These are phyloP conservation scores for Skeletonema marinoi DNA, from an alignment of 108 stramenopile species.

Conservation along the genomic window DNA sequence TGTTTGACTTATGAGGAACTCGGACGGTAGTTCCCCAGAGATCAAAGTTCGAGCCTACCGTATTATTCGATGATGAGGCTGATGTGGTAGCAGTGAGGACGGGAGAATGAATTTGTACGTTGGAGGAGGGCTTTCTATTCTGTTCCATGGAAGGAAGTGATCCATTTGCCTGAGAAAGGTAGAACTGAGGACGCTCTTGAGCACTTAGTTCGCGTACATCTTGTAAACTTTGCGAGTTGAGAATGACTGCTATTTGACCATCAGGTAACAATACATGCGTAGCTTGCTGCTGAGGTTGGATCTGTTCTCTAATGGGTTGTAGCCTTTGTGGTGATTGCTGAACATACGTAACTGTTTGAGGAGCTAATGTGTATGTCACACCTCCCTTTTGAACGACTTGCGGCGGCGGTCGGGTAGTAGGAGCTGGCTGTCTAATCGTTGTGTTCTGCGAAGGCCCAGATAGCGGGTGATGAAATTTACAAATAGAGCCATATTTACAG, in stretches of 20 bases:
- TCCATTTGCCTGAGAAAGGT: slow-evolving; percentile 28
- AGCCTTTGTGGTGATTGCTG: slow-evolving; percentile 20
- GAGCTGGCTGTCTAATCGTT: slow-evolving; percentile 9
- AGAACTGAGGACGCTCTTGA: slow-evolving; percentile 43
- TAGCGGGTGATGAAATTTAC: slow-evolving; percentile 91
- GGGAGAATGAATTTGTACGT: slow-evolving; percentile 17
- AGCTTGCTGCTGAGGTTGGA: slow-evolving; percentile 30
- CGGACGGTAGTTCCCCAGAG: slow-evolving; percentile 23
- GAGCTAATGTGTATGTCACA: neutral
- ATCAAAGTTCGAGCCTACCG: slow-evolving; percentile 35
- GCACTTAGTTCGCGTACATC: slow-evolving; percentile 35
- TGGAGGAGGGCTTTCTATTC: slow-evolving; percentile 12
- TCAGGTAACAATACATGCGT: slow-evolving; percentile 43
- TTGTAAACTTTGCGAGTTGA: slow-evolving; percentile 42
- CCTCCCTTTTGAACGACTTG: slow-evolving; percentile 1
- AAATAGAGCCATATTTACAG: slow-evolving; percentile 91
- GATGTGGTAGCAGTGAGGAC: slow-evolving; percentile 35
- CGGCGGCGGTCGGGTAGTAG: neutral
- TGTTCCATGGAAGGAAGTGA: slow-evolving; percentile 29
- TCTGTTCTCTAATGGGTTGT: slow-evolving; percentile 44
- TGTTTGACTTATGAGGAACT: slow-evolving; percentile 19
- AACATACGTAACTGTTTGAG: slow-evolving; percentile 23
- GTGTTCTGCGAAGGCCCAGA: slow-evolving; percentile 19
- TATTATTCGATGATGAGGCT: slow-evolving; percentile 31
- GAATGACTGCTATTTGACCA: slow-evolving; percentile 48